Percentiles rank a stretch among this genome's conserved stretches.
These are phyloP conservation scores for Reticulascus tulasneorum DNA, from an alignment of 2,329 filamentous ascomycete genomes.

Conservation along the genomic window DNA sequence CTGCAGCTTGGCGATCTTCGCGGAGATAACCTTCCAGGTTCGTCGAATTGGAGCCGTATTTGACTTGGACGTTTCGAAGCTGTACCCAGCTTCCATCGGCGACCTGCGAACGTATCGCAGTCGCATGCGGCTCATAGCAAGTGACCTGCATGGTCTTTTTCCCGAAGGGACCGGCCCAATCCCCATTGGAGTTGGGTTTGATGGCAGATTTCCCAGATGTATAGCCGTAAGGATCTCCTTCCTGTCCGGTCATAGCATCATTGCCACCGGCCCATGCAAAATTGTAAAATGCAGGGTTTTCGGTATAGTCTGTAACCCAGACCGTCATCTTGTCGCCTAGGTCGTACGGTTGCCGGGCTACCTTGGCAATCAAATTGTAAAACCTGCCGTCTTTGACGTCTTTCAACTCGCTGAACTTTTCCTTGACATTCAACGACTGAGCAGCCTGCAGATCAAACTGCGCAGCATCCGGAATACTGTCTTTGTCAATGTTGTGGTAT, in stretches of 20 bases:
- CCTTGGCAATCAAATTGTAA: conserved; percentile 67
- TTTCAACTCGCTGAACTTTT: conserved; percentile 63
- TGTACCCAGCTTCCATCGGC: conserved; percentile 57
- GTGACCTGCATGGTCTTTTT: conserved; percentile 68
- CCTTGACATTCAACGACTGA: conserved; percentile 38
- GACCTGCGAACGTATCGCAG: conserved; percentile 52
- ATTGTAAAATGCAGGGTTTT: conserved; percentile 60
- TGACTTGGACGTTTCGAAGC: conserved; percentile 71
- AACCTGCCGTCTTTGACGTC: conserved; percentile 56
- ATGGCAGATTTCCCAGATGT: conserved; percentile 23
- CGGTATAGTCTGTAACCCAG: conserved; percentile 81
- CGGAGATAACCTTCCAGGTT: conserved; percentile 71
- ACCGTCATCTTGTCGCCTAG: conserved; percentile 49
- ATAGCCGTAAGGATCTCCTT: conserved; percentile 57
- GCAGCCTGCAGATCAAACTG: conserved; percentile 37
- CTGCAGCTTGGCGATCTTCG: conserved; percentile 44
- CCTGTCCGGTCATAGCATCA: conserved; percentile 27
- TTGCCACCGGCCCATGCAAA: conserved; percentile 30
- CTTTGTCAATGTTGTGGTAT: conserved; percentile 40
- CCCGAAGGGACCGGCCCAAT: conserved; percentile 75
- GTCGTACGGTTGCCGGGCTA: conserved; percentile 52
- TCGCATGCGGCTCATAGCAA: conserved; percentile 65
- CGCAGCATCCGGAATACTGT: conserved; percentile 33
- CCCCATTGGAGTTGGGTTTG: conserved; percentile 3
- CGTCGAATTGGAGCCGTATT: conserved; percentile 43